phyloP scores from a whole-genome alignment of 257 asterid genomes.

The Coffea canephora region DNA sequence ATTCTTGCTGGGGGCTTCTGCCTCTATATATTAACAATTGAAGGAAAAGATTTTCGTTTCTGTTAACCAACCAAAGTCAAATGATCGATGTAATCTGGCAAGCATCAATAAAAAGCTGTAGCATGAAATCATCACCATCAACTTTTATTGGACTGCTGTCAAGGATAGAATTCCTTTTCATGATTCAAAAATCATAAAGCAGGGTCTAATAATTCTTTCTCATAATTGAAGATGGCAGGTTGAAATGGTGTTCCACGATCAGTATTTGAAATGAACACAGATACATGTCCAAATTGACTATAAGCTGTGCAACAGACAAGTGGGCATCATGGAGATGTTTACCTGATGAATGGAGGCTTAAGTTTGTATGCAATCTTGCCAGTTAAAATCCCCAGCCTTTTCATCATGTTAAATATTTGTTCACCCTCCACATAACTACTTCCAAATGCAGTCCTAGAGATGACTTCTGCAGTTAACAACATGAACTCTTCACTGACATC shows the following conservation, averaged over 20 bases:
- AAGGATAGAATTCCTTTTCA: too few species aligned
- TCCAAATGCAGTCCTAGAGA: conserved; percentile 58
- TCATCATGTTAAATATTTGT: conserved; percentile 38
- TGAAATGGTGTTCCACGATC: too few species aligned
- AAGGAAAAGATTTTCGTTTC: too few species aligned
- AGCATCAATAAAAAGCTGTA: not conserved
- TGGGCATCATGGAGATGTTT: not conserved
- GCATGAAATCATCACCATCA: not conserved
- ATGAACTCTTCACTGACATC: conserved; percentile 35
- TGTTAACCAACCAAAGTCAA: too few species aligned
- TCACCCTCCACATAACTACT: conserved; percentile 52
- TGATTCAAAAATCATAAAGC: too few species aligned
- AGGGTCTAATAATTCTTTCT: too few species aligned
- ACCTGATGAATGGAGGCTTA: conserved; percentile 2
- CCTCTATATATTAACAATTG: too few species aligned
- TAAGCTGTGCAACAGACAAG: not conserved
- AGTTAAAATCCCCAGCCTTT: conserved; percentile 14
- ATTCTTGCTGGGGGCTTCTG: too few species aligned
- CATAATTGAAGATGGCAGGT: too few species aligned
- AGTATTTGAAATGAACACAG: too few species aligned
- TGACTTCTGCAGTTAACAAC: conserved; percentile 46
- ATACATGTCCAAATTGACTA: too few species aligned
- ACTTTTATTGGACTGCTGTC: too few species aligned
- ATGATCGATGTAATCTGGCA: not conserved
- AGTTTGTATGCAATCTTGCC: conserved; percentile 2